Evolutionary conservation across 1,139 yeast genomes (phyloP).

Genomic region (Kazachstania sp.): DNA sequence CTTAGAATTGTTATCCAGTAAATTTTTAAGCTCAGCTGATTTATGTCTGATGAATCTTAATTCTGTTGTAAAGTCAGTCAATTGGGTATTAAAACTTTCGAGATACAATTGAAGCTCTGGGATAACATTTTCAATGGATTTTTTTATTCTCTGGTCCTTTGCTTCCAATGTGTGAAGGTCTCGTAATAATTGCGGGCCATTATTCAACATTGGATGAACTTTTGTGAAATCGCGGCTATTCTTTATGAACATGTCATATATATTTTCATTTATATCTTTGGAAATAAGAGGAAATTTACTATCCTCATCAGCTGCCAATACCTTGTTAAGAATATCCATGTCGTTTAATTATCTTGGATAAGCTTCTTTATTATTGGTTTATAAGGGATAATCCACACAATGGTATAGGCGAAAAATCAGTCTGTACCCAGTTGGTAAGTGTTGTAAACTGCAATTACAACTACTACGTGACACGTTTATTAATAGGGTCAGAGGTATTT

Average conservation of each 20-base stretch:
- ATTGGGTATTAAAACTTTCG: slow-evolving; percentile 45
- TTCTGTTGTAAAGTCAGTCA: slow-evolving; percentile 51
- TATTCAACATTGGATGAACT: background rate
- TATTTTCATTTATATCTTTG: background rate
- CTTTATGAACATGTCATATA: slow-evolving; percentile 5
- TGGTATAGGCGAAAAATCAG: too few relatives aligned
- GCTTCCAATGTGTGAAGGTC: slow-evolving; percentile 15
- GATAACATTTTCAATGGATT: slow-evolving; percentile 15
- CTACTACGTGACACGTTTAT: too few relatives aligned
- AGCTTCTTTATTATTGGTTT: too few relatives aligned
- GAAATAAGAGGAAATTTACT: background rate
- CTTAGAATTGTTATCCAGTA: slow-evolving; percentile 46
- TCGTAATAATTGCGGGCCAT: slow-evolving; percentile 7
- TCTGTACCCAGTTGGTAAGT: too few relatives aligned
- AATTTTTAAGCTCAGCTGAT: slow-evolving; percentile 49
- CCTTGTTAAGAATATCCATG: slow-evolving; percentile 2
- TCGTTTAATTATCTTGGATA: background rate
- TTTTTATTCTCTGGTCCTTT: slow-evolving; percentile 15
- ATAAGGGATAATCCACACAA: too few relatives aligned
- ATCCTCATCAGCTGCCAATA: background rate
- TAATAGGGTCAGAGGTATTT: too few relatives aligned
- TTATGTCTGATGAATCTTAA: slow-evolving; percentile 50
- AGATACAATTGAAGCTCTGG: slow-evolving; percentile 24
- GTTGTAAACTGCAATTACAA: too few relatives aligned
- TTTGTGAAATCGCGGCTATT: slow-evolving; percentile 4